These are phyloP conservation scores for Nymphaea colorata DNA, from an alignment of 164 flowering plant species.

Conservation along the genomic window DNA sequence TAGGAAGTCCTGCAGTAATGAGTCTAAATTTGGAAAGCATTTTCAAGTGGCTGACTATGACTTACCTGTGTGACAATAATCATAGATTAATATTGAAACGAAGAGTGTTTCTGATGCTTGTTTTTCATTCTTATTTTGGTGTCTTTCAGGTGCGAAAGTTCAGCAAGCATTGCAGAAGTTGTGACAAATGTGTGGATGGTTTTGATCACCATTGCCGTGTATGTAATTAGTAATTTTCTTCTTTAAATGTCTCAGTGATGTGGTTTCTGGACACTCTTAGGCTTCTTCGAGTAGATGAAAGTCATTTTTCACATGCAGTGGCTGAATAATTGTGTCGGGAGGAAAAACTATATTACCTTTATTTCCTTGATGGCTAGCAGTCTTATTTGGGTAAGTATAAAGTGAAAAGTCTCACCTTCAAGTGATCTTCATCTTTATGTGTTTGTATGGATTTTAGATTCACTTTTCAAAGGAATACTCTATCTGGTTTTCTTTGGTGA, in stretches of 20 bases:
- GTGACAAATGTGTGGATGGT: slow-evolving; percentile 98
- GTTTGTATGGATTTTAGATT: background rate
- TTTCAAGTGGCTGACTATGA: too few relatives aligned
- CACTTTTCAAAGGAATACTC: too few relatives aligned
- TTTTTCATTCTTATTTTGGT: background rate
- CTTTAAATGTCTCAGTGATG: background rate
- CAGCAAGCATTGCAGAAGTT: slow-evolving; percentile 97
- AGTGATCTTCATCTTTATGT: background rate
- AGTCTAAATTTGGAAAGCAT: too few relatives aligned
- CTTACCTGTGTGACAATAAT: too few relatives aligned
- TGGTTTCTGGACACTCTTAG: background rate
- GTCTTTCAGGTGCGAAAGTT: slow-evolving; percentile 71
- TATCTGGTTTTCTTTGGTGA: too few relatives aligned
- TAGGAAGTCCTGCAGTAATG: too few relatives aligned
- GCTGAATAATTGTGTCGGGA: slow-evolving; percentile 97
- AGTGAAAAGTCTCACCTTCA: background rate
- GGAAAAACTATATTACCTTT: slow-evolving; percentile 76
- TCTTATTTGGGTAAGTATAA: slow-evolving; percentile 78
- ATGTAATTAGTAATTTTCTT: slow-evolving; percentile 5
- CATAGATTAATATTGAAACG: too few relatives aligned
- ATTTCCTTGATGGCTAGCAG: slow-evolving; percentile 83
- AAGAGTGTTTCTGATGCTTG: background rate
- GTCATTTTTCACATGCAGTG: slow-evolving; percentile 27
- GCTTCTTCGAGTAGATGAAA: background rate
- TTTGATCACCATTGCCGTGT: slow-evolving; percentile 99